Base-by-base conservation (phyloP, 1,284 basidiomycete genomes). In the Pseudozyma pruni region DNA sequence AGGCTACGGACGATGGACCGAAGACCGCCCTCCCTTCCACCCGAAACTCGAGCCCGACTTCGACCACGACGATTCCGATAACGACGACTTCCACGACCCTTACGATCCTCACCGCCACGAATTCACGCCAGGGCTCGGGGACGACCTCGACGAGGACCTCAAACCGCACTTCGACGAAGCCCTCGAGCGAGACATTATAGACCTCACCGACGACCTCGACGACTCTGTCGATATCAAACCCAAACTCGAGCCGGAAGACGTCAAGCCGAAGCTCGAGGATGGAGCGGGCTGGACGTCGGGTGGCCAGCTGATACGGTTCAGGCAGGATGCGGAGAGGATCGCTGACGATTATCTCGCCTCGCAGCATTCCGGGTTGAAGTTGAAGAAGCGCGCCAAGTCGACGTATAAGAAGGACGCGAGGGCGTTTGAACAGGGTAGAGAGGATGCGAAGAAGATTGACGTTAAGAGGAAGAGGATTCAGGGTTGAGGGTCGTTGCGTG, bases 361-460 rank as follows among this genome's bases (percentile, higher is more conserved):
- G 1, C 50, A 60, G 8, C 71, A 73, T 37, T 41, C 52, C 6
- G 58, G 39, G 1, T 33, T 73, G n/a, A 75, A 69, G 37, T 23
- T 72, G 10, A 49, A 52, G n/a, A 71, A 66, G 38, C 34, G 68
- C 13, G 54, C 52, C 19, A 60, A 53, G 16, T 39, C 53, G 17
- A 58, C 53, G 5, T 62, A 61, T 51, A 54, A 44, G 19, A 54
- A 66, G 41, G 63, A 66, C 37, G 23, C 41, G 10, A 27, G 13
- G 7, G 72, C 70, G 20, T 75, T 49, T n/a, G 62, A 75, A 25
- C 52, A 63, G 41, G 73, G 73, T 0, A 45, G 52, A 22, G 32
- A 50, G 19, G 73, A 75, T 41, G 59, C 71, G 0, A 50, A 33
- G 14, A 70, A 67, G 60, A 75, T 75, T 25, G 67, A 75, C 50